A percentile compares a stretch with the other conserved stretches of the same genome.
phyloP scores from a whole-genome alignment of 331 rosid species.

The Stylosanthes scabra region DNA sequence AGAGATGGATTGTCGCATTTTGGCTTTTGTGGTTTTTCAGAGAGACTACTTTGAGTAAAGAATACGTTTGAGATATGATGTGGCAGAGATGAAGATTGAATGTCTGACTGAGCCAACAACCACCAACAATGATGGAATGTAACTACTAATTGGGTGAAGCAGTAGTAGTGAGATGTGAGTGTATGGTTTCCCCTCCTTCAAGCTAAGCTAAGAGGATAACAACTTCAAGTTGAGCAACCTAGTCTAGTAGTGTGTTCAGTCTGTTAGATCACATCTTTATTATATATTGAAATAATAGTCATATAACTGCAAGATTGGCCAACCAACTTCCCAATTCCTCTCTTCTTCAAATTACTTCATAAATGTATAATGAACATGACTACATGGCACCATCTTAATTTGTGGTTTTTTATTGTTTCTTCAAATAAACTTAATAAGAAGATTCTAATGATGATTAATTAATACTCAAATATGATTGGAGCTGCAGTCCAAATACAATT shows the following conservation, averaged over 20 bases:
- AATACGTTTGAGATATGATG: slow-evolving; percentile 19
- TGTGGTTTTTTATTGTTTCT: too few species aligned
- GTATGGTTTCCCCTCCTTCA: slow-evolving; percentile 36
- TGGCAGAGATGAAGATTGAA: not conserved
- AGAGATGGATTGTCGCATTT: not conserved
- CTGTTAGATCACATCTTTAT: slow-evolving; percentile 42
- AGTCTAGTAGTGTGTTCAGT: not conserved
- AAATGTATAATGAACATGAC: not conserved
- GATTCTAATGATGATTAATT: too few species aligned
- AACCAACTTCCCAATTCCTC: slow-evolving; percentile 29
- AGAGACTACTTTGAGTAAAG: slow-evolving; percentile 43
- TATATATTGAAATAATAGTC: not conserved
- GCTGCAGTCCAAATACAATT: too few species aligned
- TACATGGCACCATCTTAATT: too few species aligned
- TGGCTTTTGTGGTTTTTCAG: not conserved
- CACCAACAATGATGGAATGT: slow-evolving; percentile 42
- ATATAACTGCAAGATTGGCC: slow-evolving; percentile 24
- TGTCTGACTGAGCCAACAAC: slow-evolving; percentile 34
- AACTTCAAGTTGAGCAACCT: not conserved
- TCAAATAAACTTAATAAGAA: too few species aligned
- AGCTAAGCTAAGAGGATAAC: slow-evolving; percentile 39
- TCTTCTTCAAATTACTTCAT: slow-evolving; percentile 53
- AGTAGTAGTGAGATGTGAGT: slow-evolving; percentile 19
- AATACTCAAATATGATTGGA: too few species aligned
- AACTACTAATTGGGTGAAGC: slow-evolving; percentile 17